Conservation (phyloP, 2,329 filamentous ascomycete species). For the Calonectria hawksworthii region DNA sequence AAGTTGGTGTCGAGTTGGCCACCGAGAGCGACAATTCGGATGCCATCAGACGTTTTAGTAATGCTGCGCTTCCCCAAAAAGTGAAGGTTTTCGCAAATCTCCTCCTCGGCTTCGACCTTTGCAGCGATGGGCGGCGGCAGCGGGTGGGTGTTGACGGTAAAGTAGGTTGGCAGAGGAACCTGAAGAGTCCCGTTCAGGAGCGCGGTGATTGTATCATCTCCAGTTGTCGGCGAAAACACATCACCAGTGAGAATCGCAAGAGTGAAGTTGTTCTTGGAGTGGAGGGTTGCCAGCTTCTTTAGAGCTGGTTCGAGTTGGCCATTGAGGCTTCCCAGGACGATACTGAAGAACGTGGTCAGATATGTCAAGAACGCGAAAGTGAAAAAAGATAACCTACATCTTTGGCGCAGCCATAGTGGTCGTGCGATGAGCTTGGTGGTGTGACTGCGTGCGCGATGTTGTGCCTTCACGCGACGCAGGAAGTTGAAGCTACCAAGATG, state of each 20-base stretch:
- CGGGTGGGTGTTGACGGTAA: constrained; percentile 81
- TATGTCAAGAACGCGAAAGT: not conserved
- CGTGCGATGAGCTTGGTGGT: constrained; percentile 23
- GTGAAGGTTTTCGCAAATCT: constrained; percentile 90
- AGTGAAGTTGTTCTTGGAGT: constrained; percentile 89
- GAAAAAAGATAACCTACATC: constrained; percentile 54
- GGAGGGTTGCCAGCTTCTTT: constrained; percentile 82
- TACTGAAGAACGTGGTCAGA: constrained; percentile 59
- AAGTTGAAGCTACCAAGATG: constrained; percentile 14
- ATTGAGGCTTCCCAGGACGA: constrained; percentile 87
- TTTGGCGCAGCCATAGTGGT: constrained; percentile 62
- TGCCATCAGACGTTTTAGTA: constrained; percentile 89
- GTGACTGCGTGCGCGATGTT: constrained; percentile 29
- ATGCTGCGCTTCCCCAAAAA: constrained; percentile 89
- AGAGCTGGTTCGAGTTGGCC: constrained; percentile 84
- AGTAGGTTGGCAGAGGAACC: constrained; percentile 90
- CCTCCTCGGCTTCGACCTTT: constrained; percentile 80
- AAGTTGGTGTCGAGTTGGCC: constrained; percentile 76
- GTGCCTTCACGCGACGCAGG: constrained; percentile 23
- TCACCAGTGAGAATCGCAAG: constrained; percentile 89
- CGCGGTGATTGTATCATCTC: constrained; percentile 70
- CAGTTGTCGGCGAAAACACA: constrained; percentile 76
- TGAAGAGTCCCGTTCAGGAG: constrained; percentile 80
- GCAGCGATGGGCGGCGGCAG: constrained; percentile 80
- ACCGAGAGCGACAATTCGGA: constrained; percentile 89